Base-by-base conservation (phyloP, 73 alveolate genomes). In the Tetrahymena borealis region DNA sequence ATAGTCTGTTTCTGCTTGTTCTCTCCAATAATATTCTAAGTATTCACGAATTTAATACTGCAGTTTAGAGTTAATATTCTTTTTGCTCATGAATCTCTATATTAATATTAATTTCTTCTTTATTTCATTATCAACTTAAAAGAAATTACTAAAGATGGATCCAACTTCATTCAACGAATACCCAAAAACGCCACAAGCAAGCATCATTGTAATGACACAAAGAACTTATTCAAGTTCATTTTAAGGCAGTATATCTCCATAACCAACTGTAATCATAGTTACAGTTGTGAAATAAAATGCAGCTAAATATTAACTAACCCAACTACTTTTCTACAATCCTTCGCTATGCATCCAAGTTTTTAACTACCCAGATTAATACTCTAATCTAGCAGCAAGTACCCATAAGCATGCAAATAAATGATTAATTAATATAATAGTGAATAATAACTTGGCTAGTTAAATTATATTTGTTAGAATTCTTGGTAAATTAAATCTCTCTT, bases 181-280 rank as follows among this genome's bases (percentile, higher is more conserved):
- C 8, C 91, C 91, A 11, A 79, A 79, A 11, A 79, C 77, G 1
- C 91, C 40, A 93, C 99, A 96, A 12, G 99, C 97, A 3, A 96
- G 40, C 78, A 96, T 40, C 96, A 97, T 96, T 9, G 96, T 90
- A n/a, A 96, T 28, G 40, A 96, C 91, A 38, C 95, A 95, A 92
- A 91, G 90, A 10, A 96, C 32, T n/a, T 95, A 94, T 60, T 96
- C 98, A 1, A 40, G 31, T 5, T 92, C 78, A 37, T 94, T 94
- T 38, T 85, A 40, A n/a, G 98, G 98, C 6, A 95, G 41, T n/a
- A 96, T 92, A 91, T 96, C 98, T 16, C 97, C 98, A 94, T 96
- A 96, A 7, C 97, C 97, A 8, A 96, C 98, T 11, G 98, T 96
- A 39, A 95, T 90, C 98, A 96, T 96, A 0, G 98, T 96, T 7